These are phyloP conservation scores for Rubia tinctorum DNA, from an alignment of 305 asterid species.

Conservation along the genomic window DNA sequence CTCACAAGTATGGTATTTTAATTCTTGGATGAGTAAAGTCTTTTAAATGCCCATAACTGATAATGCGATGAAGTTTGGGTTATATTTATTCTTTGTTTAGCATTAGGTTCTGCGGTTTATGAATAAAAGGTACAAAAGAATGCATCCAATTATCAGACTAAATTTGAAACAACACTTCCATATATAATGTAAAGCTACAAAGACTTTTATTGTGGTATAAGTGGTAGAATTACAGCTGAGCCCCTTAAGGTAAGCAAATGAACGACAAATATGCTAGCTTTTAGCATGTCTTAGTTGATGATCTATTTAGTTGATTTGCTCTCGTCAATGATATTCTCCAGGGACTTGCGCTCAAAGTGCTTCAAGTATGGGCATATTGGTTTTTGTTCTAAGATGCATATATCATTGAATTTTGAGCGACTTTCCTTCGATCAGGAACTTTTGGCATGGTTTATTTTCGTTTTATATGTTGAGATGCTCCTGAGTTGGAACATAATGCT, in stretches of 20 bases:
- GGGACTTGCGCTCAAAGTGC: conserved; percentile 85
- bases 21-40: conserved; percentile 8
- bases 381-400: conserved; percentile 87
- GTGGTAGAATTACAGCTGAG: conserved; percentile 93
- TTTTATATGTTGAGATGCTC: conserved; percentile 86
- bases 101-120: too few species aligned
- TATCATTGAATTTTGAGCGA: conserved; percentile 86
- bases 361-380: conserved; percentile 98
- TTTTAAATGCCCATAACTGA: not conserved
- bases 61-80: not conserved
- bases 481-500: conserved; percentile 64
- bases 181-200: conserved; percentile 92
- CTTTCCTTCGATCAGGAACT: conserved; percentile 79
- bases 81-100: too few species aligned
- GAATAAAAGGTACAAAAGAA: conserved; percentile 32
- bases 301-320: conserved; percentile 12
- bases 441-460: conserved; percentile 76
- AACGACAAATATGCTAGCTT: conserved; percentile 4
- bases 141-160: conserved; percentile 93
- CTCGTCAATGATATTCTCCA: conserved; percentile 29
- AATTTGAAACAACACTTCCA: conserved; percentile 82
- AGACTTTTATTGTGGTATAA: conserved; percentile 87
- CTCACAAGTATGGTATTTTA: conserved; percentile 58
- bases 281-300: not conserved
- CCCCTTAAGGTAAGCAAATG: conserved; percentile 68